These are phyloP conservation scores for Metarhizium anisopliae DNA, from an alignment of 2,329 filamentous ascomycete genomes.

Conservation along the genomic window DNA sequence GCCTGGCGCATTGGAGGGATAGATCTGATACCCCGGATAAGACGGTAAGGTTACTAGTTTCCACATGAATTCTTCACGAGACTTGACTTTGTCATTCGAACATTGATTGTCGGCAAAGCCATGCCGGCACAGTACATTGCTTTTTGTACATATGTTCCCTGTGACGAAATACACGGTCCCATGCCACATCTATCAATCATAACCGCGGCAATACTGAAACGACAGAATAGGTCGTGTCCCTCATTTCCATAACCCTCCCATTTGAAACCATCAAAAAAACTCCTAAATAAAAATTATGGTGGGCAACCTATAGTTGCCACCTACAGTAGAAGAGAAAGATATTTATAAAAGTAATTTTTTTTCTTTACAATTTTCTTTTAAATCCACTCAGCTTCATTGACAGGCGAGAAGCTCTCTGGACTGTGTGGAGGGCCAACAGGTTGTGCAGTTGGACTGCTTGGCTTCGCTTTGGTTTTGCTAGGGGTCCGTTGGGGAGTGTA, in stretches of 20 bases:
- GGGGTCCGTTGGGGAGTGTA: conserved; percentile 32
- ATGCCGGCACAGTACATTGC: background rate
- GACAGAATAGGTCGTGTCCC: no score
- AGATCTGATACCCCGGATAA: background rate
- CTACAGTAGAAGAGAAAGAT: background rate
- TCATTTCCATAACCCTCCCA: no score
- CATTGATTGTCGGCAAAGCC: background rate
- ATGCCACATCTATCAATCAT: background rate
- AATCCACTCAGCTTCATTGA: conserved; percentile 11
- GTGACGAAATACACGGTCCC: background rate
- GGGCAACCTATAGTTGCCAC: background rate
- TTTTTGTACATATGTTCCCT: background rate
- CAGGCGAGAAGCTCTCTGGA: background rate
- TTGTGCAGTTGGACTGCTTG: background rate
- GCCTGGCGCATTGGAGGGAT: background rate
- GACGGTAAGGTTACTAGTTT: no score
- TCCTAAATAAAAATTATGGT: no score
- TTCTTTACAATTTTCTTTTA: background rate
- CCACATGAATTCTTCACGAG: no score
- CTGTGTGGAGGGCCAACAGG: background rate
- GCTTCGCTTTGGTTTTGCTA: background rate
- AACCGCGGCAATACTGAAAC: background rate
- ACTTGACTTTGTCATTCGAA: background rate
- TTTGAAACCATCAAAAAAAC: no score
- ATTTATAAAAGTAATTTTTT: conserved; percentile 2